Percentiles rank a stretch among this genome's conserved stretches.
phyloP scores from a whole-genome alignment of 805 yeast genomes.

The Millerozyma miso region DNA sequence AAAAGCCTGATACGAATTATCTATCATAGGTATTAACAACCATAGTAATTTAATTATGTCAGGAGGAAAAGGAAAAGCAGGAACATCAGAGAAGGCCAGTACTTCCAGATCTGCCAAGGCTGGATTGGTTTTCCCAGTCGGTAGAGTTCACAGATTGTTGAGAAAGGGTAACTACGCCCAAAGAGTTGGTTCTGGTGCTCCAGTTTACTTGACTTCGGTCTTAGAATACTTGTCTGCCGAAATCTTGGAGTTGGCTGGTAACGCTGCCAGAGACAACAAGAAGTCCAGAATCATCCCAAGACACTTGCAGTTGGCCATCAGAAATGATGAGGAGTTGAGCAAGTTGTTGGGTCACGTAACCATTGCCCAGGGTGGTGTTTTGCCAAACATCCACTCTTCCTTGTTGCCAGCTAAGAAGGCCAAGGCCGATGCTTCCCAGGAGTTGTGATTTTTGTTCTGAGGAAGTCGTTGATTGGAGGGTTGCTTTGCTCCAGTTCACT shows the following conservation, averaged over 20 bases:
- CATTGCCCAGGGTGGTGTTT: slow-evolving; percentile 98
- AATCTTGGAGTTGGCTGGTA: slow-evolving; percentile 96
- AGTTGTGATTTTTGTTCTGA: slow-evolving; percentile 38
- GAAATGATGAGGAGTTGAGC: slow-evolving; percentile 98
- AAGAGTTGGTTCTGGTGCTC: slow-evolving; percentile 99
- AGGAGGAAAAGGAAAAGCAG: slow-evolving; percentile 90
- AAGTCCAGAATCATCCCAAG: slow-evolving; percentile 98
- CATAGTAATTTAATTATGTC: slow-evolving; percentile 50
- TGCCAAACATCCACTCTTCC: slow-evolving; percentile 94
- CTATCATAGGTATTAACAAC: slow-evolving; percentile 5
- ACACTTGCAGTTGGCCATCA: slow-evolving; percentile 96
- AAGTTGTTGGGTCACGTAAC: slow-evolving; percentile 89
- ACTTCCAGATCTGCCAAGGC: slow-evolving; percentile 98
- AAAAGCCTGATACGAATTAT: not conserved
- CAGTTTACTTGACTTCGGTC: slow-evolving; percentile 95
- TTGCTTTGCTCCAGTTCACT: not conserved
- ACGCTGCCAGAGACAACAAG: slow-evolving; percentile 99
- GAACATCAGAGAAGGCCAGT: slow-evolving; percentile 85
- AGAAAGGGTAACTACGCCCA: slow-evolving; percentile 98
- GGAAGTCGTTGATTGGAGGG: not conserved
- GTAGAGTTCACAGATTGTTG: slow-evolving; percentile 95
- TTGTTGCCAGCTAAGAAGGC: slow-evolving; percentile 78
- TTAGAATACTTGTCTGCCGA: slow-evolving; percentile 97
- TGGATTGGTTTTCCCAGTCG: slow-evolving; percentile 98
- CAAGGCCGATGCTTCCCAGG: slow-evolving; percentile 63